A percentile compares a stretch with the other conserved stretches of the same genome.
Conservation (phyloP, 805 yeast species). For the Candida germanica region DNA sequence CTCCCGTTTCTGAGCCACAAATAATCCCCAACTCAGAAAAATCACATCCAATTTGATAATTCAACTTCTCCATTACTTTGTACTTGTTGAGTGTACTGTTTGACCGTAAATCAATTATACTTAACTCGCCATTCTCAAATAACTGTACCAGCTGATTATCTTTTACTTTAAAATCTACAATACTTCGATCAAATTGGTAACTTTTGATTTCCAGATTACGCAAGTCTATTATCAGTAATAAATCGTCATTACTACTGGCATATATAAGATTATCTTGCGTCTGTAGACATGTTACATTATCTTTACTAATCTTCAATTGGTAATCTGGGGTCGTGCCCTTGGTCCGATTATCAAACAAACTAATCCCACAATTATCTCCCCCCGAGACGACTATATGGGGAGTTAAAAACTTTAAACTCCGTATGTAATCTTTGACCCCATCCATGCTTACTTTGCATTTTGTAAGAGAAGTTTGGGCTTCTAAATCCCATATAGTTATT, state of each 20-base stretch:
- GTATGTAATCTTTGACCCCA: conserved; percentile 15
- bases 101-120: conserved; percentile 4
- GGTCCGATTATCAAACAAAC: conserved; percentile 22
- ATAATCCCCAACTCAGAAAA: neutral
- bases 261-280: conserved; percentile 4
- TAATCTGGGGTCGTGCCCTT: conserved; percentile 12
- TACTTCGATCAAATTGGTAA: conserved; percentile 8
- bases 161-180: conserved; percentile 9
- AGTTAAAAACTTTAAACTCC: conserved; percentile 19
- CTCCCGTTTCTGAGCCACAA: conserved; percentile 6
- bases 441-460: conserved; percentile 2
- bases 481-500: conserved; percentile 20
- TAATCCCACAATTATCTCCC: conserved; percentile 22
- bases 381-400: conserved; percentile 21
- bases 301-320: conserved; percentile 18
- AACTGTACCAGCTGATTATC: conserved; percentile 3
- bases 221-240: conserved; percentile 21
- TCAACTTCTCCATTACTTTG: conserved; percentile 2
- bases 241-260: conserved; percentile 23
- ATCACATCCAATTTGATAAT: conserved; percentile 6
- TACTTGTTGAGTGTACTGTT: conserved; percentile 6
- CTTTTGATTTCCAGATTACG: conserved; percentile 15
- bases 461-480: conserved; percentile 4
- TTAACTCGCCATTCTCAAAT: conserved; percentile 8
- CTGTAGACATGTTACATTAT: conserved; percentile 22